phyloP scores from a whole-genome alignment of 257 asterid species.

The Dorcoceras hygrometricum region DNA sequence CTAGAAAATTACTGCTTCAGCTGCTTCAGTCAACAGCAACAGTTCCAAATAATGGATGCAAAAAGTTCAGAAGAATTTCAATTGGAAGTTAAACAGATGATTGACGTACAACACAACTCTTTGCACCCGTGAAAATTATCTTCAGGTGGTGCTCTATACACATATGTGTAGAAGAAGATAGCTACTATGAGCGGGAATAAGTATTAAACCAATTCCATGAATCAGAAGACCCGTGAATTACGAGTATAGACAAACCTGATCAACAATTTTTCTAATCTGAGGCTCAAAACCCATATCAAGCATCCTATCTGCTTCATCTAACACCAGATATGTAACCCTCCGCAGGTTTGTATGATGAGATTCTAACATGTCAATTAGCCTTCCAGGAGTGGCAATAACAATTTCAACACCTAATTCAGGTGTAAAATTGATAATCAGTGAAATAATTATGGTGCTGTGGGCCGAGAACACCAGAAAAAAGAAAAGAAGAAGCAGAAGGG shows the following conservation, averaged over 20 bases:
- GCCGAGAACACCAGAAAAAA: slow-evolving; percentile 21
- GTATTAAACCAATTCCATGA: not conserved
- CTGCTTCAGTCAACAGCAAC: not conserved
- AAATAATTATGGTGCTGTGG: slow-evolving; percentile 14
- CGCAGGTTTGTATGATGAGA: slow-evolving; percentile 84
- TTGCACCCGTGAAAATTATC: not conserved
- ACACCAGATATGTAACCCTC: slow-evolving; percentile 87
- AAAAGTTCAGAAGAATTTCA: too few relatives aligned
- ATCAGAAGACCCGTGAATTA: not conserved
- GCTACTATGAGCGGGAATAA: not conserved
- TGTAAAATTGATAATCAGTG: slow-evolving; percentile 22
- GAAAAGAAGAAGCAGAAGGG: slow-evolving; percentile 69
- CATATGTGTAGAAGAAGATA: not conserved
- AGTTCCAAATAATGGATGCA: too few relatives aligned
- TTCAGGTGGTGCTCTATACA: not conserved
- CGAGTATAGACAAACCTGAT: slow-evolving; percentile 55
- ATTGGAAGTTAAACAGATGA: too few relatives aligned
- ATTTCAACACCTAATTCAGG: slow-evolving; percentile 70
- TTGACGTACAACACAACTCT: too few relatives aligned
- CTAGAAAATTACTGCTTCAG: not conserved
- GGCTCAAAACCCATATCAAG: slow-evolving; percentile 97
- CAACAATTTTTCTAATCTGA: slow-evolving; percentile 77
- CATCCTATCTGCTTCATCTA: slow-evolving; percentile 97
- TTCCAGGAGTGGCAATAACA: slow-evolving; percentile 91
- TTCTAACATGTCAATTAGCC: slow-evolving; percentile 91